These are phyloP conservation scores for Podospora anserina DNA, from an alignment of 495 filamentous ascomycete species.

Conservation along the genomic window DNA sequence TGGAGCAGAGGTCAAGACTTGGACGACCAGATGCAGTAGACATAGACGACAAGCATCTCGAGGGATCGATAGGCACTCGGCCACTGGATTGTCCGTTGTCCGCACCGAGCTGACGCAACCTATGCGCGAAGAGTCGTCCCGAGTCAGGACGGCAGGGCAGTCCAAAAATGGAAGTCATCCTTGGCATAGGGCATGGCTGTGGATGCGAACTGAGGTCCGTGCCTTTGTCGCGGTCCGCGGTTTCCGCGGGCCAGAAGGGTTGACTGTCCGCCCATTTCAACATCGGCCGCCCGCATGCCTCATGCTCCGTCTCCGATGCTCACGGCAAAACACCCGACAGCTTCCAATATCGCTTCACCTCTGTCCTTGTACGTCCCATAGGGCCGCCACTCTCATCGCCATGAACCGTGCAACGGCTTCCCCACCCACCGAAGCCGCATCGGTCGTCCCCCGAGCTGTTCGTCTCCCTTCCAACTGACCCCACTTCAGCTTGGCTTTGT, in stretches of 20 bases:
- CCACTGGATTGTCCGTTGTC: neutral
- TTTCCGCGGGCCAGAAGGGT: neutral
- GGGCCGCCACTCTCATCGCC: neutral
- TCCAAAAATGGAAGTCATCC: neutral
- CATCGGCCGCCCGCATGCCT: neutral
- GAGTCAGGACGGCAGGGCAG: neutral
- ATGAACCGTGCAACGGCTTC: neutral
- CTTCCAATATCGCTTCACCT: neutral
- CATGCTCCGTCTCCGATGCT: neutral
- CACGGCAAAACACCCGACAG: neutral
- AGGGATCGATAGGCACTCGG: neutral
- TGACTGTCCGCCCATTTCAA: neutral
- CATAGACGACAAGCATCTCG: neutral
- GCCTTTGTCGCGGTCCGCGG: too few species aligned
- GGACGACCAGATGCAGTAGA: too few species aligned
- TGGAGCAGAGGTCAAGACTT: neutral
- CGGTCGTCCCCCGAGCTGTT: constrained; percentile 19
- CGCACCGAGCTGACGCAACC: neutral
- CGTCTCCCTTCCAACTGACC: neutral
- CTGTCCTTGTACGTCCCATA: neutral
- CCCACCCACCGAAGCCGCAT: neutral
- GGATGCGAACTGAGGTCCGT: neutral
- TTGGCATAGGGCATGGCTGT: neutral
- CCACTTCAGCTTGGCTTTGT: neutral
- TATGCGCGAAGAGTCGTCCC: neutral